A percentile compares a stretch with the other conserved stretches of the same genome.
Evolutionary conservation across 805 yeast genomes (phyloP).

Genomic region (Ogataea corticis): DNA sequence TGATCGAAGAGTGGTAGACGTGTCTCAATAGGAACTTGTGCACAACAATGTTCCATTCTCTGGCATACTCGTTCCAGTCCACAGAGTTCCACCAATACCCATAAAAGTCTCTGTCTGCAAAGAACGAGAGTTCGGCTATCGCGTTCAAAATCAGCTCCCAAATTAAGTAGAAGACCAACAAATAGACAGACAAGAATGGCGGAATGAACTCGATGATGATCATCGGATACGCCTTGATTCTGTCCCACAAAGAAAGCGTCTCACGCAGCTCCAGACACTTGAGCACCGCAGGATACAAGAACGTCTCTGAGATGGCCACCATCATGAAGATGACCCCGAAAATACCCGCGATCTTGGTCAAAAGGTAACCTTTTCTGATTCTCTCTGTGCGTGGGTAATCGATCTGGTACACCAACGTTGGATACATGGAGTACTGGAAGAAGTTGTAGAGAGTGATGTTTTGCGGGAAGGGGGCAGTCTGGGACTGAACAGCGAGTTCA

Average conservation of each 20-base stretch:
- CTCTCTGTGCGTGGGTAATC: conserved; percentile 74
- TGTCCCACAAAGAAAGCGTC: conserved; percentile 44
- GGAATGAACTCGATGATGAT: conserved; percentile 74
- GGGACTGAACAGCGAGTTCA: conserved; percentile 65
- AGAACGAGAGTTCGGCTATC: conserved; percentile 82
- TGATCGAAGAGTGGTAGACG: conserved; percentile 88
- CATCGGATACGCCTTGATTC: conserved; percentile 51
- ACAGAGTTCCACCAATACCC: conserved; percentile 98
- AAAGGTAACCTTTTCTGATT: conserved; percentile 69
- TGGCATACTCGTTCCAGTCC: conserved; percentile 89
- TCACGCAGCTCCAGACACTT: conserved; percentile 55
- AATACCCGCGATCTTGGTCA: conserved; percentile 71
- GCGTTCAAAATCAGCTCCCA: conserved; percentile 95
- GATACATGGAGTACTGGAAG: conserved; percentile 82
- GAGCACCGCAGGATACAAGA: conserved; percentile 71
- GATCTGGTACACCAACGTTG: conserved; percentile 82
- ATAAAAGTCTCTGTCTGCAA: conserved; percentile 90
- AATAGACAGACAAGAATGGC: conserved; percentile 71
- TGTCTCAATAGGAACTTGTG: conserved; percentile 87
- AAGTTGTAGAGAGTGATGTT: conserved; percentile 68
- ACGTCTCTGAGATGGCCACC: conserved; percentile 76
- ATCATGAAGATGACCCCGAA: conserved; percentile 85
- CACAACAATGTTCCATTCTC: conserved; percentile 95
- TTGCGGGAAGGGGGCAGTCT: conserved; percentile 57
- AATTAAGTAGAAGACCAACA: conserved; percentile 81